phyloP scores from a whole-genome alignment of 1,139 yeast species.

The Magnusiomyces tetraspermus region DNA sequence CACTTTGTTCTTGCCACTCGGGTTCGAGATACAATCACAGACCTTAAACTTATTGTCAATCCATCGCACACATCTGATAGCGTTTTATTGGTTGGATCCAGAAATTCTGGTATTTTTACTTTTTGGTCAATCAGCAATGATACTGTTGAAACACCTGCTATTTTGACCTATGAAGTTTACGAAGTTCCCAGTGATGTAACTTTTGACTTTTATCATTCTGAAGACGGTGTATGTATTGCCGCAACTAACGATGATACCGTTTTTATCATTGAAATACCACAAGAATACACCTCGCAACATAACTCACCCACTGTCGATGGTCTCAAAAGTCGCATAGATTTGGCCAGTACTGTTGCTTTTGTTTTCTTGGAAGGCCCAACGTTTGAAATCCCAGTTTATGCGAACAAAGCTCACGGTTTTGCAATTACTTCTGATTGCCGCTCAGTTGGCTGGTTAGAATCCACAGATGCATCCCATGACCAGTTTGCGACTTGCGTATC shows the following conservation, averaged over 20 bases:
- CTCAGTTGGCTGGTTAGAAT: not conserved
- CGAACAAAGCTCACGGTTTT: not conserved
- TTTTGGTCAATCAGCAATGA: constrained; percentile 1
- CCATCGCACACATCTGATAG: constrained; percentile 4
- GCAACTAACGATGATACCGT: not conserved
- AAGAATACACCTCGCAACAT: not conserved
- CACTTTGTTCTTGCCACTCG: constrained; percentile 17
- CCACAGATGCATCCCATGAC: not conserved
- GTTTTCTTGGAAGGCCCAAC: not conserved
- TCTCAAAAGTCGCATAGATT: not conserved
- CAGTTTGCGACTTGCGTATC: not conserved
- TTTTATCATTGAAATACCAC: not conserved
- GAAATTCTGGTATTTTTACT: not conserved
- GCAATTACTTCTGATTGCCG: not conserved
- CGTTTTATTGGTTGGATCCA: not conserved
- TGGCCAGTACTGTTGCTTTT: not conserved
- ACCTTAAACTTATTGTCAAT: constrained; percentile 3
- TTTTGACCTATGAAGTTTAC: not conserved
- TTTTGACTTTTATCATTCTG: not conserved
- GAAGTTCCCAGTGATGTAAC: not conserved
- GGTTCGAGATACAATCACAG: not conserved
- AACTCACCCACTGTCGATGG: not conserved
- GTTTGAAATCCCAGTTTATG: not conserved
- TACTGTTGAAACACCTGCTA: not conserved
- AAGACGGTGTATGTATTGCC: not conserved